Conservation (phyloP, 2,329 filamentous ascomycete genomes). For the Ceratocystis cacaofunesta region DNA sequence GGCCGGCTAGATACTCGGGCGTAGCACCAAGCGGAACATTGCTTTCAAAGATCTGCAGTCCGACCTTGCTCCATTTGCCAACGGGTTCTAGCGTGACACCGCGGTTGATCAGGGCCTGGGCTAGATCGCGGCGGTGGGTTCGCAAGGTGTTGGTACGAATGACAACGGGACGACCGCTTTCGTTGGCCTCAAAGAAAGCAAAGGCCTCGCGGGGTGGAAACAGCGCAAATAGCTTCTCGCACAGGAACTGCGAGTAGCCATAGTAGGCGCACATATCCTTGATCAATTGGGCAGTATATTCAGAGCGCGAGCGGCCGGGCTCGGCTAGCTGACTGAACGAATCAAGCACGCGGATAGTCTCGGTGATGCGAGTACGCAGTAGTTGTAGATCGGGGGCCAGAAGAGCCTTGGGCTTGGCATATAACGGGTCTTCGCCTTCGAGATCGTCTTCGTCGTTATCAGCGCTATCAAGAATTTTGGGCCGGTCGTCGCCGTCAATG, state of each 20-base stretch:
- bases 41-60: conserved; percentile 88
- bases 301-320: conserved; percentile 64
- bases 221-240: conserved; percentile 84
- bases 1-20: conserved; percentile 89
- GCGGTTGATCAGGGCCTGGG: conserved; percentile 86
- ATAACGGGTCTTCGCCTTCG: conserved; percentile 44
- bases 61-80: conserved; percentile 97
- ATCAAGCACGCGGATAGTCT: conserved; percentile 80
- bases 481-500: conserved; percentile 57
- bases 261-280: conserved; percentile 95
- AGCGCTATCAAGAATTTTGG: conserved; percentile 41
- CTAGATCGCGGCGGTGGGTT: conserved; percentile 61
- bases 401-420: conserved; percentile 44
- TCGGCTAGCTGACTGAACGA: conserved; percentile 74
- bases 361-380: conserved; percentile 75
- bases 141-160: conserved; percentile 94
- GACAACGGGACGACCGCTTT: conserved; percentile 81
- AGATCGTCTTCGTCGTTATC: conserved; percentile 44
- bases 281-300: conserved; percentile 75
- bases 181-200: conserved; percentile 98
- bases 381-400: conserved; percentile 83
- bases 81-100: conserved; percentile 93
- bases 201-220: conserved; percentile 91
- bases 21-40: conserved; percentile 77
- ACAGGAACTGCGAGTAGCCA: conserved; percentile 87